Conservation (phyloP, 163 green algal genomes). For the Scenedesmus sp. region DNA sequence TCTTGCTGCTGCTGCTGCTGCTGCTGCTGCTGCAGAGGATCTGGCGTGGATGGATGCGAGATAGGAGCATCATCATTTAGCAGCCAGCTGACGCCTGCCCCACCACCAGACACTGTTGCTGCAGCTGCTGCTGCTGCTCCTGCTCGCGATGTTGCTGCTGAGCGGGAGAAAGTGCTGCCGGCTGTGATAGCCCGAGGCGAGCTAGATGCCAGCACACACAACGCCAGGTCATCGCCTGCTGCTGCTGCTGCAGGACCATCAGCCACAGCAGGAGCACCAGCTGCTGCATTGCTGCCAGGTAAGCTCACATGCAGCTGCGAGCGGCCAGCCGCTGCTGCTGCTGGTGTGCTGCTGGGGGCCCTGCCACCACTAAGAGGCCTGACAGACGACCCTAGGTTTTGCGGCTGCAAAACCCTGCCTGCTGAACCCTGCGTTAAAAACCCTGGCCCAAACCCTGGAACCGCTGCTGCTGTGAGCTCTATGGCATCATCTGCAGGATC, state of each 20-base stretch:
- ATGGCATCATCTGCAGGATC: not conserved
- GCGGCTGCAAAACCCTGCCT: not conserved
- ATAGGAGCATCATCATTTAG: not conserved
- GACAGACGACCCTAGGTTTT: not conserved
- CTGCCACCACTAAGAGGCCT: not conserved
- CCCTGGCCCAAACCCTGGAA: not conserved
- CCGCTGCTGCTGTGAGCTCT: conserved; percentile 2
- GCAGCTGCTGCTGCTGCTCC: conserved; percentile 24
- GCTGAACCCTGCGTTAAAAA: not conserved
- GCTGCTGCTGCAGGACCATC: not conserved
- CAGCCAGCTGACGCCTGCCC: not conserved
- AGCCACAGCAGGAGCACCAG: not conserved
- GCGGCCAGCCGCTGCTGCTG: not conserved
- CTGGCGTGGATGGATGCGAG: not conserved
- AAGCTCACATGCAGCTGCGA: not conserved
- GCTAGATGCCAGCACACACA: conserved; percentile 11
- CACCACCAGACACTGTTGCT: not conserved
- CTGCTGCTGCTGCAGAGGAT: not conserved
- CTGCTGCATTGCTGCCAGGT: not conserved
- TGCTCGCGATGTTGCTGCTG: not conserved
- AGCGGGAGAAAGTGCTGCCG: not conserved
- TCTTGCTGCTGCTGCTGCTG: not conserved
- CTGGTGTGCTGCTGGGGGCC: not conserved
- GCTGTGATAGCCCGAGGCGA: conserved; percentile 27
- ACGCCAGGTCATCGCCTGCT: conserved; percentile 17